phyloP scores from a whole-genome alignment of 495 filamentous ascomycete genomes.

The Chaetomium tenue region DNA sequence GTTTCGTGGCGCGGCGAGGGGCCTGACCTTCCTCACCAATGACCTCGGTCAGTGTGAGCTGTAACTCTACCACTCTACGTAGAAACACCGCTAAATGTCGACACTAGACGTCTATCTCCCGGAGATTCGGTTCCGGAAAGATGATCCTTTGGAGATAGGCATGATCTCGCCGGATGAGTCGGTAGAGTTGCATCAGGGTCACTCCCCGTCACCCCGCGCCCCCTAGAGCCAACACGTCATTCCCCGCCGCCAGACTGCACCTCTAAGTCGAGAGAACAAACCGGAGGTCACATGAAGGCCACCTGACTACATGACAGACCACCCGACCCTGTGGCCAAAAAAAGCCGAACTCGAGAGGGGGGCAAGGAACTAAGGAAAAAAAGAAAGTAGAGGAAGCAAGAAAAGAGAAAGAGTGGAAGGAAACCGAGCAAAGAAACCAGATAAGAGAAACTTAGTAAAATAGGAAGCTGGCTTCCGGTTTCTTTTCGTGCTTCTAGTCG shows the following conservation, averaged over 20 bases:
- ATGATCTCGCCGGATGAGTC: slow-evolving; percentile 19
- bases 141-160: neutral
- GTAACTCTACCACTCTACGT: no score
- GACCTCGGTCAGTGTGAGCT: slow-evolving; percentile 19
- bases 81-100: neutral
- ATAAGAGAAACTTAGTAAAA: no score
- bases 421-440: no score
- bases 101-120: no score
- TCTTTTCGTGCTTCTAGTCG: no score
- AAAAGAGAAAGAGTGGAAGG: no score
- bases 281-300: no score
- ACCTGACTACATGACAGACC: slow-evolving; percentile 11
- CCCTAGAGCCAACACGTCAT: slow-evolving; percentile 6
- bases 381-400: no score
- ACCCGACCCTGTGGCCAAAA: no score
- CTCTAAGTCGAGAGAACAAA: neutral
- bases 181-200: slow-evolving; percentile 3
- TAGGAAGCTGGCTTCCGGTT: no score
- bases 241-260: neutral
- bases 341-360: no score
- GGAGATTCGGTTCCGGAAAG: neutral
- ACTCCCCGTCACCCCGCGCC: neutral
- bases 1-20: slow-evolving; percentile 15
- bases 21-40: slow-evolving; percentile 10
- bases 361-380: no score